phyloP scores from a whole-genome alignment of 1,284 basidiomycete genomes.

The Cutaneotrichosporon sp. region DNA sequence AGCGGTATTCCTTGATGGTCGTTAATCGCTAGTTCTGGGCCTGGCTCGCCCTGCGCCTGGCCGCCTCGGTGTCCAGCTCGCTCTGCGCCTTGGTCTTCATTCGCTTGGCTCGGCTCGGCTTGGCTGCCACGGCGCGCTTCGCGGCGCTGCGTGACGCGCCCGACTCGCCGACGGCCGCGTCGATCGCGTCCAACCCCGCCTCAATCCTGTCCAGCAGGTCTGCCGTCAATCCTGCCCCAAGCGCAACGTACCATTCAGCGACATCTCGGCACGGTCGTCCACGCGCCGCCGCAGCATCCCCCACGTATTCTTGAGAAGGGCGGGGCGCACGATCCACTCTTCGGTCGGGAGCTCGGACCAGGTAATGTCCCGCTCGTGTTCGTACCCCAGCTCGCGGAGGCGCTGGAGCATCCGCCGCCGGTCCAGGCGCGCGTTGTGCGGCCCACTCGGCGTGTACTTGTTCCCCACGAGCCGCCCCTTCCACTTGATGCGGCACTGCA shows the following conservation, averaged over 20 bases:
- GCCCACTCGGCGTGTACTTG: background rate
- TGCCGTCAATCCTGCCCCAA: background rate
- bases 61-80: too few relatives aligned
- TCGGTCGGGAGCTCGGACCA: slow-evolving; percentile 13
- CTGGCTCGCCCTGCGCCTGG: too few relatives aligned
- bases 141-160: background rate
- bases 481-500: slow-evolving; percentile 43
- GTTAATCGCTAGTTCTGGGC: background rate
- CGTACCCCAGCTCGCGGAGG: slow-evolving; percentile 16
- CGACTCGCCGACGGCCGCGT: background rate
- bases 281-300: slow-evolving; percentile 11
- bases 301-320: slow-evolving; percentile 18
- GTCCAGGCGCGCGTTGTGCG: slow-evolving; percentile 13
- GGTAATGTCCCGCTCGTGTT: slow-evolving; percentile 21
- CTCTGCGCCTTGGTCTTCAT: slow-evolving; percentile 5
- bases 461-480: slow-evolving; percentile 14
- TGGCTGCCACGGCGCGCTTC: background rate
- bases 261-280: slow-evolving; percentile 4
- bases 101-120: slow-evolving; percentile 3
- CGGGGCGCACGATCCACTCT: slow-evolving; percentile 18
- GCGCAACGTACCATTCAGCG: slow-evolving; percentile 11
- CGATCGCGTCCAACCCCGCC: slow-evolving; percentile 7
- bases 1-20: background rate
- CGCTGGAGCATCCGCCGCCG: slow-evolving; percentile 12
- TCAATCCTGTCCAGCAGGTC: slow-evolving; percentile 19